These are phyloP conservation scores for Geosmithia putterillii DNA, from an alignment of 2,329 filamentous ascomycete genomes.

Conservation along the genomic window DNA sequence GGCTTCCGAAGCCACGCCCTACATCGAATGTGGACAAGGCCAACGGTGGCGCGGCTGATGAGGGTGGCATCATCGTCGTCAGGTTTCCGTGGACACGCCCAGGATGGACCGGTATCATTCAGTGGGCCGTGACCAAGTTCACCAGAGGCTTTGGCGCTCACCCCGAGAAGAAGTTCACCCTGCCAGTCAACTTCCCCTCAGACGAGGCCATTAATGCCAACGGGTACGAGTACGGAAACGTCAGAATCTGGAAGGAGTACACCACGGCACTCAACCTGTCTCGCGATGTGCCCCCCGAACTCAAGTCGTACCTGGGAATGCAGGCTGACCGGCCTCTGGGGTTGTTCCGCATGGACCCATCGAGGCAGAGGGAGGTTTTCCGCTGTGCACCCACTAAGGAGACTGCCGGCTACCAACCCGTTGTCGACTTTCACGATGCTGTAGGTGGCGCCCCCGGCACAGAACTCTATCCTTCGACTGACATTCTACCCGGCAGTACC, in stretches of 20 bases:
- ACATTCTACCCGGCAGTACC: conserved; percentile 37
- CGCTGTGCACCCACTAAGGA: conserved; percentile 46
- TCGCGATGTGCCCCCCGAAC: conserved; percentile 46
- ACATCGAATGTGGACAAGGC: not conserved
- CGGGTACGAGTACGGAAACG: conserved; percentile 45
- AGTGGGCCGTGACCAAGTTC: conserved; percentile 30
- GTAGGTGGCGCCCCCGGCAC: conserved; percentile 27
- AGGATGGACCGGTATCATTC: not conserved
- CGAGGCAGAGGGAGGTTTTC: conserved; percentile 42
- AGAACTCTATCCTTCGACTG: not conserved
- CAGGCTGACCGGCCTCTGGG: conserved; percentile 40
- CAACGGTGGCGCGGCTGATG: not conserved
- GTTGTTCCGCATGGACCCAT: conserved; percentile 56
- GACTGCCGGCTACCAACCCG: conserved; percentile 49
- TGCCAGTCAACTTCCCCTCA: conserved; percentile 53
- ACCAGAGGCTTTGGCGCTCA: conserved; percentile 32
- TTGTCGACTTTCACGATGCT: conserved; percentile 58
- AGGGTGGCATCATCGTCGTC: conserved; percentile 46
- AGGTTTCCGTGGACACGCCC: conserved; percentile 43
- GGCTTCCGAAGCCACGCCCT: conserved; percentile 42
- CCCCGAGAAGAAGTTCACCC: conserved; percentile 50
- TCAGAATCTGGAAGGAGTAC: conserved; percentile 53
- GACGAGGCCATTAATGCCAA: conserved; percentile 41
- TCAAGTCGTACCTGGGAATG: conserved; percentile 54
- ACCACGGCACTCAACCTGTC: conserved; percentile 43